Base-by-base conservation (phyloP, 2,329 filamentous ascomycete genomes). In the Talaromyces albobiverticillius region DNA sequence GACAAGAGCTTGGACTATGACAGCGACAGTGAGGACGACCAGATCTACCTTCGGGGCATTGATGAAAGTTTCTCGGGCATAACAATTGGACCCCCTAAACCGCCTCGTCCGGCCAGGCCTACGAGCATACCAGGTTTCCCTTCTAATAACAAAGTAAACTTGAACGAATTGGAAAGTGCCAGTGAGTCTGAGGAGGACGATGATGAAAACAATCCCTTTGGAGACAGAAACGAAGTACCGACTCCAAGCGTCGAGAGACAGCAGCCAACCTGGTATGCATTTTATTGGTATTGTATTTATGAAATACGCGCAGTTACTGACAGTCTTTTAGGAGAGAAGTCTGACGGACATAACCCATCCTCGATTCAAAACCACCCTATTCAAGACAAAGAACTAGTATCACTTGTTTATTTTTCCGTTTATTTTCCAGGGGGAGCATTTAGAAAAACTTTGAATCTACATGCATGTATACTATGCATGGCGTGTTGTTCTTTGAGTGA, bases 201-300 rank as follows among this genome's bases (percentile, higher is more conserved):
- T 7, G 87, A 90, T 41, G 88, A 91, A n/a, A 82, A 94, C 59
- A 84, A 95, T 66, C 91, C 91, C 0, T 96, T 96, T 69, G 89
- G 88, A 3, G 90, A 96, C 68, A 82, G 82, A 40, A 92, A 95
- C 67, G 88, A 85, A 13, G 71, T 74, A 34, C 59, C 59, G 20
- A 71, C 71, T 1, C 66, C 70, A 14, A 59, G 49, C 5, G 40
- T 69, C 32, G 70, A 71, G 47, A 66, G 60, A 23, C 51, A 62
- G 6, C 66, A 65, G 40, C 67, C 63, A 46, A 67, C 65, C 16
- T 73, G 70, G 71, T 73, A 67, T 46, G 68, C 23, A n/a, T n/a
- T n/a, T n/a, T n/a, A n/a, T n/a, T n/a, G n/a, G n/a, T n/a, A n/a
- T n/a, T n/a, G n/a, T n/a, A n/a, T n/a, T n/a, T n/a, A n/a, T n/a